Evolutionary conservation across 352 stramenopile genomes (phyloP).

Genomic region (Pythium chondricola): DNA sequence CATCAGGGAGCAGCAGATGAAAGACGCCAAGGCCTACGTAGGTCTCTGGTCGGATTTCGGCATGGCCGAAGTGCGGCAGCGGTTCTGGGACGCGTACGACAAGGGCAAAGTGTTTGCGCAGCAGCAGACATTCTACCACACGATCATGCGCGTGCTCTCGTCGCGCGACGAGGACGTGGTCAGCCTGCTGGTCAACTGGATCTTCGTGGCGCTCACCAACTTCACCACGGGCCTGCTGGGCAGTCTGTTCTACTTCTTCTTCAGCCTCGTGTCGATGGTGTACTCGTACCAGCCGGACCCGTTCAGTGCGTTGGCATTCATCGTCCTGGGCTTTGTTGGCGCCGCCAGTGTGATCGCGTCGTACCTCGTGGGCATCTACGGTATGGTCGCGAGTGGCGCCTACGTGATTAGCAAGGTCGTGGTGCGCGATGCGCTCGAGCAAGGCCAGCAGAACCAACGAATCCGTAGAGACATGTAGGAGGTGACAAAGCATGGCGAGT

Average conservation of each 20-base stretch:
- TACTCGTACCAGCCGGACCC: constrained; percentile 81
- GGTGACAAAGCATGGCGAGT: not conserved
- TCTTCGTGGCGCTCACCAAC: constrained; percentile 80
- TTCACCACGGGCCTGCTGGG: constrained; percentile 84
- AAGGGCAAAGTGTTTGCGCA: constrained; percentile 83
- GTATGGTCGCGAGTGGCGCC: constrained; percentile 72
- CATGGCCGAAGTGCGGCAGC: constrained; percentile 59
- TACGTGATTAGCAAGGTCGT: constrained; percentile 78
- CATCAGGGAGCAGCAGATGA: constrained; percentile 65
- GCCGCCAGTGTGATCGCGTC: constrained; percentile 75
- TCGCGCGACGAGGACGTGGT: constrained; percentile 68
- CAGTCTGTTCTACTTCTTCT: constrained; percentile 82
- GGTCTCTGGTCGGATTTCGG: constrained; percentile 83
- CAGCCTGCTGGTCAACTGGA: constrained; percentile 77
- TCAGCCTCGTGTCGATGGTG: constrained; percentile 78
- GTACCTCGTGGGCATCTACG: constrained; percentile 83
- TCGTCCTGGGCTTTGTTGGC: constrained; percentile 66
- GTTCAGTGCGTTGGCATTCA: constrained; percentile 64
- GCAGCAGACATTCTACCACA: constrained; percentile 85
- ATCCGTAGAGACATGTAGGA: constrained; percentile 3
- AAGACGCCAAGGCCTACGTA: constrained; percentile 68
- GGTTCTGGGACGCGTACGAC: constrained; percentile 81
- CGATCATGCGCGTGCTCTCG: constrained; percentile 69
- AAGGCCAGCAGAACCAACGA: constrained; percentile 57
- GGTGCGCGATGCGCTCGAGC: constrained; percentile 67